These are phyloP conservation scores for Ambrosia hybrid DNA, from an alignment of 140 eudicot genomes.

Conservation along the genomic window DNA sequence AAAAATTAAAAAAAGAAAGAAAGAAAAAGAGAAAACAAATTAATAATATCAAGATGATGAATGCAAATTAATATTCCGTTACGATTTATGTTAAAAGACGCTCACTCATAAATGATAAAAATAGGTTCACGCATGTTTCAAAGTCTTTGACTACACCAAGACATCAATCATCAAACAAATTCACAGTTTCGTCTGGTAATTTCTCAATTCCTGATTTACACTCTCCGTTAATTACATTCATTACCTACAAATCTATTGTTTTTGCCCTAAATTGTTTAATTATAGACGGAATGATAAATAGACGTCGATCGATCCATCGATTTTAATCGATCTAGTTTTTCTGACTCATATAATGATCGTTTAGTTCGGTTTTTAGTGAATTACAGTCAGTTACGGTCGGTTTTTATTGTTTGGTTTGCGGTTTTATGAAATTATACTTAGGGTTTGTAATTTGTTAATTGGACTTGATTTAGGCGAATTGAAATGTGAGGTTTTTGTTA, in stretches of 20 bases:
- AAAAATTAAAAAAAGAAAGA: too few species aligned
- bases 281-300: constrained; percentile 15
- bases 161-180: background rate
- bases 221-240: background rate
- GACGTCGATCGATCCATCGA: constrained; percentile 18
- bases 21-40: too few species aligned
- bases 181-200: background rate
- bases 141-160: too few species aligned
- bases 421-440: background rate
- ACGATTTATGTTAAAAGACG: too few species aligned
- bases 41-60: too few species aligned
- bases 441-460: background rate
- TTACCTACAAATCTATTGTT: constrained; percentile 7
- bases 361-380: constrained; percentile 5
- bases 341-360: background rate
- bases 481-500: background rate
- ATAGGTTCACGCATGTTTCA: too few species aligned
- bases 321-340: constrained; percentile 23
- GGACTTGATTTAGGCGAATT: background rate
- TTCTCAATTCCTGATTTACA: background rate
- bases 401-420: background rate
- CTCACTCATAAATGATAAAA: too few species aligned
- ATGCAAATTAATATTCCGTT: too few species aligned
- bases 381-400: constrained; percentile 10
- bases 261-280: constrained; percentile 20